Conservation (phyloP, 352 stramenopile genomes). For the Phytophthora rubi region DNA sequence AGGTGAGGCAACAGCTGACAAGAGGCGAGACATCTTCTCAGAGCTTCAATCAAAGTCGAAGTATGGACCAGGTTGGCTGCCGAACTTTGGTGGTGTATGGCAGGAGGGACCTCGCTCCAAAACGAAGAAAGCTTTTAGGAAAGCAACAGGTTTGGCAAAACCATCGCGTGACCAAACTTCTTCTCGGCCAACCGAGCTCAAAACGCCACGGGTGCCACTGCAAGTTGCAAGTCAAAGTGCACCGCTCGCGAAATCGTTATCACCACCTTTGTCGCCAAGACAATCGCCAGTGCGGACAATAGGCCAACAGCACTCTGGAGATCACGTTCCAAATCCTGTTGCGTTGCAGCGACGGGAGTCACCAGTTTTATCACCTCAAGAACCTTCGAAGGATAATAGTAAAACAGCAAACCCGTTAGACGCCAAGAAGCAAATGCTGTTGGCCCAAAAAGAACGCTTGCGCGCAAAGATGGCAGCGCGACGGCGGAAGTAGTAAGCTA, state of each 20-base stretch:
- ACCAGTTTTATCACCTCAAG: not conserved
- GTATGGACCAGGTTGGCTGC: conserved; percentile 61
- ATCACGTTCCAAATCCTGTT: not conserved
- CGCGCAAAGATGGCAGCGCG: conserved; percentile 66
- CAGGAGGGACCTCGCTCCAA: conserved; percentile 67
- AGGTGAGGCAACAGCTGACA: conserved; percentile 10
- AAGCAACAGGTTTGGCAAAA: conserved; percentile 27
- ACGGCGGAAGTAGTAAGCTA: conserved; percentile 17
- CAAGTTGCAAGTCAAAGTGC: conserved; percentile 8
- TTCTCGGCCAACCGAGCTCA: not conserved
- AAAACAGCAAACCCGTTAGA: conserved; percentile 31
- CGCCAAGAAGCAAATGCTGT: conserved; percentile 57
- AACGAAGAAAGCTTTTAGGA: conserved; percentile 64
- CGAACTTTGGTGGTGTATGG: conserved; percentile 83
- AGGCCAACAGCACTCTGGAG: not conserved
- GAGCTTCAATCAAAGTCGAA: conserved; percentile 31
- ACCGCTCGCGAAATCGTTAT: not conserved
- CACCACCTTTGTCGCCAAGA: not conserved
- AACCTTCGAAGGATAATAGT: not conserved
- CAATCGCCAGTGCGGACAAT: not conserved
- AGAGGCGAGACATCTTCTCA: conserved; percentile 45
- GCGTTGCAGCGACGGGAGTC: not conserved
- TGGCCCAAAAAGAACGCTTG: conserved; percentile 74
- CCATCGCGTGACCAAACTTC: conserved; percentile 7
- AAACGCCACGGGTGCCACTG: not conserved